phyloP scores from a whole-genome alignment of 1,284 basidiomycete species.

The Malassezia psittaci region DNA sequence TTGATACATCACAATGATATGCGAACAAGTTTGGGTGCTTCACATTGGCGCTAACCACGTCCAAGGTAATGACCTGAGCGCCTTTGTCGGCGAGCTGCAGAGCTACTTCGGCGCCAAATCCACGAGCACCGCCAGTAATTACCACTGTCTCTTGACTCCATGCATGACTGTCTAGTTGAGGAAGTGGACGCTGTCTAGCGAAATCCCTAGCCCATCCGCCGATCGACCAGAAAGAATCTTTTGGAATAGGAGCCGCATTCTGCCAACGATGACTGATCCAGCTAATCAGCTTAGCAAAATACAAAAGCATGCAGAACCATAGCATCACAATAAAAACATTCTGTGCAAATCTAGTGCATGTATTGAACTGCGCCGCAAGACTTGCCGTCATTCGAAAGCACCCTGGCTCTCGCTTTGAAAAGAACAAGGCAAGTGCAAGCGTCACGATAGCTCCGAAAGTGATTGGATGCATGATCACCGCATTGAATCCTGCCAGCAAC shows the following conservation, averaged over 20 bases:
- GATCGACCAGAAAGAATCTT: neutral
- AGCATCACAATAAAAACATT: neutral
- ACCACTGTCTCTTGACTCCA: conserved; percentile 28
- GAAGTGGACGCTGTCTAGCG: neutral
- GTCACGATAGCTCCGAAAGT: neutral
- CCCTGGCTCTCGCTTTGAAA: neutral
- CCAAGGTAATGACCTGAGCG: conserved; percentile 72
- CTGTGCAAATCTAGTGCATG: neutral
- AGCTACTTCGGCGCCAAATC: conserved; percentile 73
- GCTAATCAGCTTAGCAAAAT: neutral
- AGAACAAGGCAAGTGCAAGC: neutral
- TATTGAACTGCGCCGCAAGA: neutral
- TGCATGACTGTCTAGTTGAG: neutral
- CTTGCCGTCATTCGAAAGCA: neutral
- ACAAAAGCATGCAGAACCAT: neutral
- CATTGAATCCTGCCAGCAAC: neutral
- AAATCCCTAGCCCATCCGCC: neutral
- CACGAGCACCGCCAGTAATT: conserved; percentile 59
- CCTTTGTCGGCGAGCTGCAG: conserved; percentile 69
- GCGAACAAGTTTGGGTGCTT: conserved; percentile 21
- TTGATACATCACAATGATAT: conserved; percentile 30
- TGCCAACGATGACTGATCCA: conserved; percentile 4
- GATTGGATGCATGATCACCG: neutral
- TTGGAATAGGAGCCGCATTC: conserved; percentile 10
- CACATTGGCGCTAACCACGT: conserved; percentile 44